Evolutionary conservation across 495 filamentous ascomycete genomes (phyloP).

Genomic region (Aspergillus diversus): DNA sequence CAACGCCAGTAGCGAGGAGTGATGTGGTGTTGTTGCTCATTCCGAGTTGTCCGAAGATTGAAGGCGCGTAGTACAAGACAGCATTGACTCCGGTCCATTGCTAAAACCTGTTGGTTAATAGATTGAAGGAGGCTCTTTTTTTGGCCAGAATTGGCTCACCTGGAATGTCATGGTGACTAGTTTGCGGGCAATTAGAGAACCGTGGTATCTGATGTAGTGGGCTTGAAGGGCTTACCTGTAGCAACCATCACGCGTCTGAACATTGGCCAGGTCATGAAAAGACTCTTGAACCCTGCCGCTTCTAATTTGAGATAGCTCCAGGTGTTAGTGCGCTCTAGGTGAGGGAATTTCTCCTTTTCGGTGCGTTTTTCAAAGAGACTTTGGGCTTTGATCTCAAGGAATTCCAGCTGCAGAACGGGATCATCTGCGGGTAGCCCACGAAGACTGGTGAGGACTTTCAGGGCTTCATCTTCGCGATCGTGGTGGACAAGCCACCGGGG

Average conservation of each 20-base stretch:
- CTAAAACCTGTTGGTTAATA: neutral
- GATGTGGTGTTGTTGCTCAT: slow-evolving; percentile 56
- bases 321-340: slow-evolving; percentile 57
- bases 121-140: no score
- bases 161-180: slow-evolving; percentile 53
- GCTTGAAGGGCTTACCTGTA: slow-evolving; percentile 26
- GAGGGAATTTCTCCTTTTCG: slow-evolving; percentile 68
- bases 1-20: slow-evolving; percentile 73
- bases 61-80: slow-evolving; percentile 63
- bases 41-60: slow-evolving; percentile 41
- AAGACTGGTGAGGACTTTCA: slow-evolving; percentile 62
- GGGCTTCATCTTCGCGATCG: slow-evolving; percentile 64
- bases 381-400: slow-evolving; percentile 78
- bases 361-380: slow-evolving; percentile 73
- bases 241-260: slow-evolving; percentile 42
- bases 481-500: slow-evolving; percentile 77
- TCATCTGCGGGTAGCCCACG: slow-evolving; percentile 59
- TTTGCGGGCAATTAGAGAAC: no score
- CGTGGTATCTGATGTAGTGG: neutral
- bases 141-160: neutral
- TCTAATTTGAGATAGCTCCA: slow-evolving; percentile 63
- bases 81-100: slow-evolving; percentile 67
- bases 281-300: slow-evolving; percentile 61
- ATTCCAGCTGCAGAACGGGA: slow-evolving; percentile 68
- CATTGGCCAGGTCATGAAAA: slow-evolving; percentile 40